A percentile compares a stretch with the other conserved stretches of the same genome.
Evolutionary conservation across 1,284 basidiomycete genomes (phyloP).

Genomic region (Microbotryum scabiosae): DNA sequence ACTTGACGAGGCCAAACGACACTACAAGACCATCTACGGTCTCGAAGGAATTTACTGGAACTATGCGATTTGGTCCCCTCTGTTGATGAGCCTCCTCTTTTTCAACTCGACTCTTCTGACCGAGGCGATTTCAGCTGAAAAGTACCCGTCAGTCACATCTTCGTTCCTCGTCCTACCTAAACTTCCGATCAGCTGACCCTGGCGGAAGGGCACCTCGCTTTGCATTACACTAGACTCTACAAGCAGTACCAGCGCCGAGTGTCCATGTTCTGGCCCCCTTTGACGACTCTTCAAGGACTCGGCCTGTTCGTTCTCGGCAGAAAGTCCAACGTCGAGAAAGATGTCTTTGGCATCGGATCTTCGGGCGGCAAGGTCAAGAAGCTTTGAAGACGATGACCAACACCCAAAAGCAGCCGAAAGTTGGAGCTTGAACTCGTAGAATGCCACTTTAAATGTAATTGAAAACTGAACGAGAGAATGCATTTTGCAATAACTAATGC

Average conservation of each 20-base stretch:
- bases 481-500: too few species aligned
- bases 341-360: conserved; percentile 9
- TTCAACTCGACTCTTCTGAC: conserved; percentile 19
- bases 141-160: conserved; percentile 25
- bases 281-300: conserved; percentile 16
- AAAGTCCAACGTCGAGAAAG: conserved; percentile 2
- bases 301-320: conserved; percentile 12
- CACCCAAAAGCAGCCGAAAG: too few species aligned
- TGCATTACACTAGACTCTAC: conserved; percentile 18
- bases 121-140: conserved; percentile 22
- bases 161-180: too few species aligned
- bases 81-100: conserved; percentile 27
- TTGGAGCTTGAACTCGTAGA: too few species aligned
- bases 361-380: neutral
- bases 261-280: conserved; percentile 28
- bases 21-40: neutral
- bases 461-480: too few species aligned
- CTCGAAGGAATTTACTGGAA: conserved; percentile 24
- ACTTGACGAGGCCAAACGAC: neutral
- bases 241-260: conserved; percentile 30
- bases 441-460: too few species aligned
- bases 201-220: too few species aligned
- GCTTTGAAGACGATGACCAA: neutral
- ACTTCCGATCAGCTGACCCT: too few species aligned
- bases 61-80: conserved; percentile 24